phyloP scores from a whole-genome alignment of 345 rosid species.

The Limnanthes douglasii region DNA sequence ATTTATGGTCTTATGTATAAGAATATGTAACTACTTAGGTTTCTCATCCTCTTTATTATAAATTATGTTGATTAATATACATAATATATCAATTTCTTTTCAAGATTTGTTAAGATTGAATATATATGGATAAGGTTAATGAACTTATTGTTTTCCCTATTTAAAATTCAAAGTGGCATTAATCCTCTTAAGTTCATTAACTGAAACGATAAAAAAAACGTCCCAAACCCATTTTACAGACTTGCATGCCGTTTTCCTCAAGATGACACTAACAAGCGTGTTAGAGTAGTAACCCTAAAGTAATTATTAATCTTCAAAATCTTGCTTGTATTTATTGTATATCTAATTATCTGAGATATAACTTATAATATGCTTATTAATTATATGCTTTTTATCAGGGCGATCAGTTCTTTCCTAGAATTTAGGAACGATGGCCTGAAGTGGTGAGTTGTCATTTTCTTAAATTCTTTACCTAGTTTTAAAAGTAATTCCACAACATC shows the following conservation, averaged over 20 bases:
- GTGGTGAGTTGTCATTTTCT: constrained; percentile 43
- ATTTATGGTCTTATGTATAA: too few species aligned
- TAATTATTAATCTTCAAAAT: constrained; percentile 15
- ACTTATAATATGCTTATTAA: constrained; percentile 5
- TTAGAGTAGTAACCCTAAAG: constrained; percentile 97
- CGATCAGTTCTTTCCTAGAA: constrained; percentile 93
- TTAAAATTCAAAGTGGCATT: constrained; percentile 57
- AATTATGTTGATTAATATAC: too few species aligned
- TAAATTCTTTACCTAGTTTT: too few species aligned
- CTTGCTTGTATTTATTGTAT: neutral
- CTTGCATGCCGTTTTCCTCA: constrained; percentile 89
- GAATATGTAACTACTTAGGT: too few species aligned
- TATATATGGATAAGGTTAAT: neutral
- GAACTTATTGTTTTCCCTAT: constrained; percentile 7
- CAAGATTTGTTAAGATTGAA: too few species aligned
- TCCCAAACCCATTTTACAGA: constrained; percentile 78
- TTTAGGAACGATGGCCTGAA: constrained; percentile 64
- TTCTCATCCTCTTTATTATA: too few species aligned
- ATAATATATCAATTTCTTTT: too few species aligned
- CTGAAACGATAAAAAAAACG: constrained; percentile 84
- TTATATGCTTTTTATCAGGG: constrained; percentile 36
- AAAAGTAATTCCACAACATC: neutral
- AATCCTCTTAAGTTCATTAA: constrained; percentile 95
- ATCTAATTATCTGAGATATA: constrained; percentile 1
- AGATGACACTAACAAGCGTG: constrained; percentile 85